Evolutionary conservation across 495 filamentous ascomycete genomes (phyloP), one percentile per base, ranked within the genome.

Genomic region (Lepidopterella palustris): DNA sequence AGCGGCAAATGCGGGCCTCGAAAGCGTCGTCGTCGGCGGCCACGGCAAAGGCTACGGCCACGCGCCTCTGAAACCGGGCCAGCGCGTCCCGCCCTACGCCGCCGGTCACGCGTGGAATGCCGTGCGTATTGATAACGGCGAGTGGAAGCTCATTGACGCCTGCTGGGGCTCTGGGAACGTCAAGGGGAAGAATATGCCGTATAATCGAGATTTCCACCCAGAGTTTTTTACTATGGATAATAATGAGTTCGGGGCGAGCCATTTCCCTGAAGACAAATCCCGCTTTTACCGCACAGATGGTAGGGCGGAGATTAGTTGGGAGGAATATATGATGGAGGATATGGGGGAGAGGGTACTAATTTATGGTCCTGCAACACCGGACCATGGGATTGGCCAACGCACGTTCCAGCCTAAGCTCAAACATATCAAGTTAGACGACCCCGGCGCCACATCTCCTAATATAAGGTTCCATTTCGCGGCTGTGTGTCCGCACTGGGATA

Each of bases 81-180:
- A 83, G 11, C 68, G 76, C 0, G 54, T 83, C 0, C 89, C 91
- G 0, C 78, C 83, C 0, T 79, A 84, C 60, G 64, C 77, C 0
- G 71, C 73, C 3, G 82, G 80, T 42, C 89, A 98, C 72, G 93
- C 93, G 5, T 98, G 93, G 93, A 97, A 92, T 66, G 93, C 86
- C 0, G 88, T 97, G 18, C 80, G 82, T 48, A 90, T 97, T 56
- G 92, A 95, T 60, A 79, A 84, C 40, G 86, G 86, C 1, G 81
- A 85, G 59, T 98, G 92, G 92, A 96, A 97, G 72, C 78, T 97
- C 3, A 77, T 97, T 39, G 93, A 98, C 66, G 61, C 84, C 2
- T 97, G 93, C 70, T 98, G 93, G 93, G 93, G 93, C 39, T 90
- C 92, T 0, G 93, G 93, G 10, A 67, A 65, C 45, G 70, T 86